Conservation (phyloP, 2,329 filamentous ascomycete species). For the Coleophoma eucalyptorum region DNA sequence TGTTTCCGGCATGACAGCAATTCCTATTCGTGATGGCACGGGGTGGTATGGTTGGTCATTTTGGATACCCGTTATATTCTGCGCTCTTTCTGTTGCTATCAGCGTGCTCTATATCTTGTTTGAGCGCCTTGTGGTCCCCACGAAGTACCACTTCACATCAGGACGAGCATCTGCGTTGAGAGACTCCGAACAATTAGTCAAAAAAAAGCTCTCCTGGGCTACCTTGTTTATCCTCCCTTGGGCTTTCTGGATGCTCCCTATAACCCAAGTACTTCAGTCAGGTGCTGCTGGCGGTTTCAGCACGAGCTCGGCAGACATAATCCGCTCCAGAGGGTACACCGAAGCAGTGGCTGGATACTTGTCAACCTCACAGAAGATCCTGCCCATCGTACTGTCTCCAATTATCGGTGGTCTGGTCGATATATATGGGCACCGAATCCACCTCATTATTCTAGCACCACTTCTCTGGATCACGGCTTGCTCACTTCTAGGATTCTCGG, state of each 20-base stretch:
- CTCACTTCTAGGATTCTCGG: slow-evolving; percentile 20
- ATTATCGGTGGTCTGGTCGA: slow-evolving; percentile 20
- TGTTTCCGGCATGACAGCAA: slow-evolving; percentile 19
- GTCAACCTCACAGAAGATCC: slow-evolving; percentile 22
- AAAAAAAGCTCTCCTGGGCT: slow-evolving; percentile 1
- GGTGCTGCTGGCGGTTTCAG: slow-evolving; percentile 17
- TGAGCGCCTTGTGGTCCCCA: slow-evolving; percentile 6
- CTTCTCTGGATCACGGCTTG: slow-evolving; percentile 21
- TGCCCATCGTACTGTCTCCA: slow-evolving; percentile 21
- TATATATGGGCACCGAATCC: slow-evolving; percentile 19
- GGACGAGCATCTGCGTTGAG: neutral
- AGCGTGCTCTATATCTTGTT: slow-evolving; percentile 22
- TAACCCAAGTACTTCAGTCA: slow-evolving; percentile 20
- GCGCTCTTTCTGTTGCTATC: slow-evolving; percentile 16
- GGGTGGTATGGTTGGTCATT: slow-evolving; percentile 25
- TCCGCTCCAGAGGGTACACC: slow-evolving; percentile 20
- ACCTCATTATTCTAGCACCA: slow-evolving; percentile 22
- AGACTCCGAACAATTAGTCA: slow-evolving; percentile 3
- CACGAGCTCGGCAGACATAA: slow-evolving; percentile 19
- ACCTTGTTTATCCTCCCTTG: slow-evolving; percentile 14
- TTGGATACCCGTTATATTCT: slow-evolving; percentile 21
- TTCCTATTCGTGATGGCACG: slow-evolving; percentile 22
- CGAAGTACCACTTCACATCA: neutral
- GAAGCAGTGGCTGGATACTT: slow-evolving; percentile 24
- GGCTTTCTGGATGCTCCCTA: slow-evolving; percentile 21